Evolutionary conservation across 176 grass and related monocot species (phyloP), one percentile per base, ranked within the genome.

Genomic region (Coix lacrymajobi): DNA sequence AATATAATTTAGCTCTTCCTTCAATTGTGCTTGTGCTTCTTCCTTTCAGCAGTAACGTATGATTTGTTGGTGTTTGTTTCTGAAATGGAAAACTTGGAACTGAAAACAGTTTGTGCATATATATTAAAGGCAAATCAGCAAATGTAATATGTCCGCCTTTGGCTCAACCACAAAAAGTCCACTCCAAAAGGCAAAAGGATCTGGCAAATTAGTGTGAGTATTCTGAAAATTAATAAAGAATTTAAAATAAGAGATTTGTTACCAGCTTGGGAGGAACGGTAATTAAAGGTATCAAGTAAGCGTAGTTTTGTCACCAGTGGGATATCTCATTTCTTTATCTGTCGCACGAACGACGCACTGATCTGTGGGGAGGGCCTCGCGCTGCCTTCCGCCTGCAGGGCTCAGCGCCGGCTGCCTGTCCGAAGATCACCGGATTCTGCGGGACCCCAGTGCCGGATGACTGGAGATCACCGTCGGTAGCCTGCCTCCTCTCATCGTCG

Each of bases 1-100:
- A 90, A 87, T 83, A 86, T 86, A 86, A 73, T 79, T 73, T 26
- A 80, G 88, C 80, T 79, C 84, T 82, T 81, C 52, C 40, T 77
- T 86, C 29, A 71, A 19, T 65, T 56, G 11, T 66, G 38, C 67
- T 15, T 36, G 26, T 75, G 22, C 37, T 38, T 74, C 62, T 28
- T 62, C 11, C 15, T 49, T 38, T 49, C 54, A 39, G 31, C 60
- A 66, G 26, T 30, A 29, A 1, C 24, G 11, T 67, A 8, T 76
- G 44, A 69, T 34, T 15, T 15, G 20, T 29, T 20, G 20, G 20
- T 11, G 14, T 28, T 65, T 74, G 58, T 65, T 83, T 83, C 40
- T 64, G 6, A 66, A 33, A 30, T 45, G 37, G 38, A 49, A 31
- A 75, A 13, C 29, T 51, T 41, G 37, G 37, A 43, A 70, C 39